A percentile compares a stretch with the other conserved stretches of the same genome.
Conservation (phyloP, 192 early-diverging fungal species). For the Dissophora globulifera region DNA sequence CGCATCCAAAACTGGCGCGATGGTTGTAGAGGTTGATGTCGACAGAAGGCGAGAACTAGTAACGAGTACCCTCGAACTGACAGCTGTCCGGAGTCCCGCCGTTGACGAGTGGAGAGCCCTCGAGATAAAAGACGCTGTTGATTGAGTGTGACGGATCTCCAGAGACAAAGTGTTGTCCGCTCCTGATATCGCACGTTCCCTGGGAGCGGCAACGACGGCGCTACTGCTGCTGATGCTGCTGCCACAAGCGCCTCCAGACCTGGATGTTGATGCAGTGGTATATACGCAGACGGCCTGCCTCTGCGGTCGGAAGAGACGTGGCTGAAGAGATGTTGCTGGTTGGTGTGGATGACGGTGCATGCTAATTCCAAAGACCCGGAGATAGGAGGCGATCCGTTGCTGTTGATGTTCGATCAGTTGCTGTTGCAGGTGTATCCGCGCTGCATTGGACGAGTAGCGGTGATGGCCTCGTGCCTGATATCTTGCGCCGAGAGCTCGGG, state of each 20-base stretch:
- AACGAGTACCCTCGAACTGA: neutral
- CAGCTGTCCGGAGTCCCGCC: neutral
- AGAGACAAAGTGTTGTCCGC: neutral
- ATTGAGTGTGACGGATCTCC: neutral
- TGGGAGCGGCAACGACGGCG: too few relatives aligned
- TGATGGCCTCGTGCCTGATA: neutral
- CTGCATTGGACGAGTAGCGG: neutral
- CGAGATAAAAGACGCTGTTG: neutral
- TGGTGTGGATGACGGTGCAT: neutral
- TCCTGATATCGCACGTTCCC: neutral
- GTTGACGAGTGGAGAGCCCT: neutral
- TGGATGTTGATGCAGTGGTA: conserved; percentile 9
- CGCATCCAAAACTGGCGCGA: conserved; percentile 9
- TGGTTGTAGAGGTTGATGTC: conserved; percentile 10
- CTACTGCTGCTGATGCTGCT: neutral
- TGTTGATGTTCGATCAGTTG: conserved; percentile 8
- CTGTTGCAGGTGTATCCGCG: conserved; percentile 11
- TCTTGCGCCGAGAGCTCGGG: neutral
- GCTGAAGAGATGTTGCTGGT: neutral
- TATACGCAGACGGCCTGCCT: conserved; percentile 11
- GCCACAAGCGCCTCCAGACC: neutral
- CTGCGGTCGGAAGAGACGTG: conserved; percentile 3
- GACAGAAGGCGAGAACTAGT: neutral
- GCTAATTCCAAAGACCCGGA: conserved; percentile 13
- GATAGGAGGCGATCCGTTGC: conserved; percentile 4